These are phyloP conservation scores for Penicillium sp. DNA, from an alignment of 2,329 filamentous ascomycete species.

Conservation along the genomic window DNA sequence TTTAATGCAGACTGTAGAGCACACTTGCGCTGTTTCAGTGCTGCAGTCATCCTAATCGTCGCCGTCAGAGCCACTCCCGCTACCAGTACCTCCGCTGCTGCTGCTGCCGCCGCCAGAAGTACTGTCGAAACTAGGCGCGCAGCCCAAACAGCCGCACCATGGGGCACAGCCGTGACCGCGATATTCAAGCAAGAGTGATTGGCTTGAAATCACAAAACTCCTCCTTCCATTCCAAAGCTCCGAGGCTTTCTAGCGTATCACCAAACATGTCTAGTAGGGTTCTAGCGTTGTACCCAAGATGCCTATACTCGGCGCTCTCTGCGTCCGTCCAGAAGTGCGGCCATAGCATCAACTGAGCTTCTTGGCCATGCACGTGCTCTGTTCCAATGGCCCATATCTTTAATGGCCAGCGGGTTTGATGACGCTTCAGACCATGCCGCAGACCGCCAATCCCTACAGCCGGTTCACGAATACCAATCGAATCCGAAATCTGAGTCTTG, in stretches of 20 bases:
- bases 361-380: conserved; percentile 3
- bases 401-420: not conserved
- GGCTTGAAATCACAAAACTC: conserved; percentile 10
- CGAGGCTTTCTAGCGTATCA: conserved; percentile 4
- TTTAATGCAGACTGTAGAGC: too few relatives aligned
- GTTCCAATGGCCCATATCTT: conserved; percentile 9
- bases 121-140: too few relatives aligned
- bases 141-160: too few relatives aligned
- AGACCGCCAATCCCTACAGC: not conserved
- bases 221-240: conserved; percentile 9
- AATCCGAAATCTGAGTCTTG: conserved; percentile 1
- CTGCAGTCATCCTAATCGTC: too few relatives aligned
- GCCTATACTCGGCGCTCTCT: conserved; percentile 7
- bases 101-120: too few relatives aligned
- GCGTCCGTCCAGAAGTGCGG: conserved; percentile 9
- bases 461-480: conserved; percentile 1
- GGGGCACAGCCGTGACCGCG: too few relatives aligned
- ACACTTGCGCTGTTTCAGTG: too few relatives aligned
- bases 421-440: not conserved
- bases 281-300: not conserved
- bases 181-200: not conserved
- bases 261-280: conserved; percentile 3
- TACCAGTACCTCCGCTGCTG: too few relatives aligned
- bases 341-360: conserved; percentile 12
- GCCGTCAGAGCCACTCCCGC: too few relatives aligned